phyloP scores from a whole-genome alignment of 805 yeast genomes.

The Saccharomycopsis capsularis region DNA sequence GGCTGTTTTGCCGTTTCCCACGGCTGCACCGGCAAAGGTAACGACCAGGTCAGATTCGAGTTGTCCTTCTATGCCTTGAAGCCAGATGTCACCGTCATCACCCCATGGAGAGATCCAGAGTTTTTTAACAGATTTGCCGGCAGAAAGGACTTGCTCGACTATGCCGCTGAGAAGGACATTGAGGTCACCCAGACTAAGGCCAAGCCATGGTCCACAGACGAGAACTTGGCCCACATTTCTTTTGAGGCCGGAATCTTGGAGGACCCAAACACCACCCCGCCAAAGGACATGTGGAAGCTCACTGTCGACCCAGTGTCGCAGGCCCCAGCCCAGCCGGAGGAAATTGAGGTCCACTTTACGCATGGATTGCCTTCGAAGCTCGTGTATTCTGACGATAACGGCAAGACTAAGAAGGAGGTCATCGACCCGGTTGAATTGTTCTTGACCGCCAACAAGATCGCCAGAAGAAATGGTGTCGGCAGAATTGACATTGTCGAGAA shows the following conservation, averaged over 20 bases:
- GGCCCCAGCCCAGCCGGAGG: conserved; percentile 92
- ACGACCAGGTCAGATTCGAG: conserved; percentile 98
- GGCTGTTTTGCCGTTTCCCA: conserved; percentile 98
- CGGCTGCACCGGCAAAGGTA: conserved; percentile 99
- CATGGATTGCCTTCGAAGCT: conserved; percentile 87
- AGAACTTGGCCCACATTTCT: conserved; percentile 97
- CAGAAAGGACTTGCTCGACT: conserved; percentile 90
- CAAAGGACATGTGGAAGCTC: conserved; percentile 99
- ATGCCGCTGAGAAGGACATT: conserved; percentile 86
- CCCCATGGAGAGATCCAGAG: conserved; percentile 98
- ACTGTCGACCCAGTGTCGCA: conserved; percentile 84
- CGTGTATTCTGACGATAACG: conserved; percentile 52
- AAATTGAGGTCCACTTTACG: conserved; percentile 70
- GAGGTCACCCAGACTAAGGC: conserved; percentile 97
- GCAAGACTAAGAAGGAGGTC: conserved; percentile 41
- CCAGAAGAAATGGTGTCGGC: conserved; percentile 99
- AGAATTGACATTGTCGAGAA: conserved; percentile 98
- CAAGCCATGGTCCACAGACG: conserved; percentile 99
- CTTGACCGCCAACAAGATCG: conserved; percentile 86
- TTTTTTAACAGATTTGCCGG: conserved; percentile 97
- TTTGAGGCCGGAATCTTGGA: conserved; percentile 99
- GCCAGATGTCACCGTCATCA: conserved; percentile 94
- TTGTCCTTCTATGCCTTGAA: conserved; percentile 94
- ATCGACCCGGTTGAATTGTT: conserved; percentile 90
- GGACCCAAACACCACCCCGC: conserved; percentile 98